phyloP scores from a whole-genome alignment of 2,329 filamentous ascomycete species.

The Claviceps quebecensis region DNA sequence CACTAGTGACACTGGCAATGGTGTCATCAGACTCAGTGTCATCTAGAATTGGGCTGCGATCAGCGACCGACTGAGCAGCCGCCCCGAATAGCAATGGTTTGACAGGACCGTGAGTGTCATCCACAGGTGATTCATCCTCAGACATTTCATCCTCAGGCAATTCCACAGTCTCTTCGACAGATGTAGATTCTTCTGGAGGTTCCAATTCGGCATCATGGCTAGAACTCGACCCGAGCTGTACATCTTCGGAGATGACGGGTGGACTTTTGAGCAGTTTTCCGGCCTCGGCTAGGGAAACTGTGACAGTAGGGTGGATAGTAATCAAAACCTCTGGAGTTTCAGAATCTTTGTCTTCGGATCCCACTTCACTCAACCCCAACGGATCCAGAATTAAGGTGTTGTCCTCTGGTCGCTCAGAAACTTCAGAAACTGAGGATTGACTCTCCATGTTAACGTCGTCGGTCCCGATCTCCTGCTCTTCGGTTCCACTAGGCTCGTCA shows the following conservation, averaged over 20 bases:
- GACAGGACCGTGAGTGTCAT: conserved; percentile 12
- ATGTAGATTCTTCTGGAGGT: neutral
- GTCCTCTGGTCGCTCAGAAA: neutral
- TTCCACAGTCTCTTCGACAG: conserved; percentile 1
- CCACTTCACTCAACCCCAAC: neutral
- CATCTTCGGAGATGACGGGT: neutral
- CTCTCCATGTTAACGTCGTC: conserved; percentile 2
- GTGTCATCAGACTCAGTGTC: conserved; percentile 24
- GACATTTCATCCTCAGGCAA: neutral
- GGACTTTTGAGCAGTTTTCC: neutral
- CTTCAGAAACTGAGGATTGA: neutral
- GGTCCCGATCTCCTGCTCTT: conserved; percentile 1
- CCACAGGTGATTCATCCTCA: conserved; percentile 1
- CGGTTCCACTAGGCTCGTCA: neutral
- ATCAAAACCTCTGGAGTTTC: neutral
- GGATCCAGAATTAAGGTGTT: neutral
- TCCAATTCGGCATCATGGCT: neutral
- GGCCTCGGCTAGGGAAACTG: neutral
- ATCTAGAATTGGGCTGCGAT: conserved; percentile 34
- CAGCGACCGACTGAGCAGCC: conserved; percentile 34
- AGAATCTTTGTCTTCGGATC: neutral
- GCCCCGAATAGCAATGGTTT: conserved; percentile 33
- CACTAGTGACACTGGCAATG: conserved; percentile 24
- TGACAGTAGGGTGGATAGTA: neutral
- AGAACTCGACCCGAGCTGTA: neutral